A percentile compares a stretch with the other conserved stretches of the same genome.
phyloP scores from a whole-genome alignment of 1,284 basidiomycete genomes.

The Cryptococcus jaspeensis region DNA sequence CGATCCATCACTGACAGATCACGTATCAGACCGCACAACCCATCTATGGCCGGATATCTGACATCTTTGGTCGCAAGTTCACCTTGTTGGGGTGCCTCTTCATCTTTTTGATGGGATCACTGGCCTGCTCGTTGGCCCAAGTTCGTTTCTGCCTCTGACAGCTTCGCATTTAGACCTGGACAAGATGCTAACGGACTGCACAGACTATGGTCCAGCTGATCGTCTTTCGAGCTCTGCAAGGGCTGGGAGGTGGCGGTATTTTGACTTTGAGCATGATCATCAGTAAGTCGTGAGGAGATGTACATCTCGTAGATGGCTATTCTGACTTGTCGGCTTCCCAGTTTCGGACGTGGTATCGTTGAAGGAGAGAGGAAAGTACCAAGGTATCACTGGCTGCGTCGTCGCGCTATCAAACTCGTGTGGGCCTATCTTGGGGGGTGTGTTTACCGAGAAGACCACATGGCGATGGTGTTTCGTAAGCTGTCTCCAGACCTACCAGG shows the following conservation, averaged over 20 bases:
- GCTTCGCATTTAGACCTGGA: background rate
- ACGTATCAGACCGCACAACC: slow-evolving; percentile 65
- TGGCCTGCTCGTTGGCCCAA: slow-evolving; percentile 53
- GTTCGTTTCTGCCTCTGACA: background rate
- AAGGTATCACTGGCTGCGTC: slow-evolving; percentile 46
- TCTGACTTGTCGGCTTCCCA: background rate
- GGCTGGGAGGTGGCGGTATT: slow-evolving; percentile 48
- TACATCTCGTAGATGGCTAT: too few species aligned
- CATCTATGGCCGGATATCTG: slow-evolving; percentile 67
- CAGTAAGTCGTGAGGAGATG: slow-evolving; percentile 14
- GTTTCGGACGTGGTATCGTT: slow-evolving; percentile 47
- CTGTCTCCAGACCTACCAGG: background rate
- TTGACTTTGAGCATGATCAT: slow-evolving; percentile 46
- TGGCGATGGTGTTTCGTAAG: slow-evolving; percentile 56
- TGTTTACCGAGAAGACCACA: slow-evolving; percentile 44
- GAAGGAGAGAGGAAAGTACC: slow-evolving; percentile 52
- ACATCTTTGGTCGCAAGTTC: slow-evolving; percentile 72
- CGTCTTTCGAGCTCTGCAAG: slow-evolving; percentile 58
- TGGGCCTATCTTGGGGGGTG: slow-evolving; percentile 51
- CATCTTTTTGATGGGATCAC: slow-evolving; percentile 59
- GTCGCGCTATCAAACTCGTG: slow-evolving; percentile 45
- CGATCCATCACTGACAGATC: background rate
- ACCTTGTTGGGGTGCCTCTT: slow-evolving; percentile 62
- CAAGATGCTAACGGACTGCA: slow-evolving; percentile 53
- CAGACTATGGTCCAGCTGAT: slow-evolving; percentile 68